These are phyloP conservation scores for Alternaria hordeiaustralica DNA, from an alignment of 2,329 filamentous ascomycete species.

Conservation along the genomic window DNA sequence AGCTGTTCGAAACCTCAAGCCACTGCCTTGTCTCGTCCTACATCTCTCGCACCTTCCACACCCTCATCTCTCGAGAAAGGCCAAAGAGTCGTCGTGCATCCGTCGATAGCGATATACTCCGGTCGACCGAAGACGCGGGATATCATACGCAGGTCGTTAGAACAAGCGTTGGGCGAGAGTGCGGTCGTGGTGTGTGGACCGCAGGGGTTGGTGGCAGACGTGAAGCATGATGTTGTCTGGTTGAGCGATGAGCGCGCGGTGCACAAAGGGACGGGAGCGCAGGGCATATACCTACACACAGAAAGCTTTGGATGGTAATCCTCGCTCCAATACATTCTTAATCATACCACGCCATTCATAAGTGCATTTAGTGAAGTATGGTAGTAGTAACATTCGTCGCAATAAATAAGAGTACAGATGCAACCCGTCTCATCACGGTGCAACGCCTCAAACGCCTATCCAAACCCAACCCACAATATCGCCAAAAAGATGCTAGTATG, in stretches of 20 bases:
- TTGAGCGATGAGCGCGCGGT: slow-evolving; percentile 70
- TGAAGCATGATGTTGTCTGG: slow-evolving; percentile 61
- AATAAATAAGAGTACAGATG: slow-evolving; percentile 8
- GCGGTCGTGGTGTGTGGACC: slow-evolving; percentile 70
- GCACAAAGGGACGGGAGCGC: slow-evolving; percentile 70
- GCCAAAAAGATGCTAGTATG: slow-evolving; percentile 8
- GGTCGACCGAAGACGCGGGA: slow-evolving; percentile 61
- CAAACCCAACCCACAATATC: slow-evolving; percentile 1
- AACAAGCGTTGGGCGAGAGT: slow-evolving; percentile 66
- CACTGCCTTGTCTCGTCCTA: slow-evolving; percentile 1
- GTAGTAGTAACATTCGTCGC: slow-evolving; percentile 14
- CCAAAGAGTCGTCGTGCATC: slow-evolving; percentile 36
- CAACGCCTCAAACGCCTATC: slow-evolving; percentile 15
- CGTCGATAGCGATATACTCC: slow-evolving; percentile 48
- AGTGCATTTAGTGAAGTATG: slow-evolving; percentile 2
- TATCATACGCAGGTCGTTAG: slow-evolving; percentile 63
- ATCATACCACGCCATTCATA: neutral
- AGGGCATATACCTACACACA: slow-evolving; percentile 67
- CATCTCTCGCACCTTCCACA: slow-evolving; percentile 19
- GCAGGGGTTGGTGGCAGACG: slow-evolving; percentile 60
- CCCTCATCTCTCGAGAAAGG: slow-evolving; percentile 11
- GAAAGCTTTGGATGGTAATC: slow-evolving; percentile 57
- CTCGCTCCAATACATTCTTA: neutral
- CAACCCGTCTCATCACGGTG: neutral
- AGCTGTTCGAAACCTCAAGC: slow-evolving; percentile 17